Base-by-base conservation (phyloP, 2,329 filamentous ascomycete species). In the Coleophoma crateriformis region DNA sequence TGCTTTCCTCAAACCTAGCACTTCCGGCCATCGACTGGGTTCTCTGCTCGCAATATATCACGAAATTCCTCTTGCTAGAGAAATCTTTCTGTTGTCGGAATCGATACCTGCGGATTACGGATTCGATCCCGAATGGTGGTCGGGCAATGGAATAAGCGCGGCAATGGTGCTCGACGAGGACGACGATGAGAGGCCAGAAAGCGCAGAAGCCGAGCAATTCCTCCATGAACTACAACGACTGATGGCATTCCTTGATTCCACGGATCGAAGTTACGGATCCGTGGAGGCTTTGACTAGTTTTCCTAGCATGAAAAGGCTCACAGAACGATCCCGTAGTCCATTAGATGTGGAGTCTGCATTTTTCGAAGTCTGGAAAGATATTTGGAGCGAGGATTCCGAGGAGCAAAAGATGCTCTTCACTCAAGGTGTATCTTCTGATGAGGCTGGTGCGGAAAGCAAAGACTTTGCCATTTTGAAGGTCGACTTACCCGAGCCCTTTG, bases 181-280 rank as follows among this genome's bases (percentile, higher is more conserved):
- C 33, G 50, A 58, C 4, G 55, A 52, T 12, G 43, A 47, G 44
- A 39, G 49, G 34, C 38, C 52, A 39, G 51, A 54, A 19, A 46
- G 33, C 14, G 40, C 63, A 33, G 47, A 57, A 33, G 64, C 63
- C 44, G 63, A 71, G 12, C 63, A 70, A 15, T 69, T 79, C 50
- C 64, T 68, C 46, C 71, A 80, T 20, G 82, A 85, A 61, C 55
- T 84, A 2, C 81, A 84, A 55, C 77, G 82, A 13, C 63, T 85
- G 5, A 75, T 85, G 68, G 81, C 80, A 10, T 84, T 85, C 53
- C 70, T 85, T 3, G 81, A 85, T 50, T 68, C 65, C 10, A 82
- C 81, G 0, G 77, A 84, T 22, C 73, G 82, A 40, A 77, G 74
- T 40, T 84, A 83, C 54, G 82, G 78, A 13, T 78, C 76, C 0